Conservation (phyloP, 225 moss, liverwort and hornwort genomes). For the Thuidium tamariscinum region DNA sequence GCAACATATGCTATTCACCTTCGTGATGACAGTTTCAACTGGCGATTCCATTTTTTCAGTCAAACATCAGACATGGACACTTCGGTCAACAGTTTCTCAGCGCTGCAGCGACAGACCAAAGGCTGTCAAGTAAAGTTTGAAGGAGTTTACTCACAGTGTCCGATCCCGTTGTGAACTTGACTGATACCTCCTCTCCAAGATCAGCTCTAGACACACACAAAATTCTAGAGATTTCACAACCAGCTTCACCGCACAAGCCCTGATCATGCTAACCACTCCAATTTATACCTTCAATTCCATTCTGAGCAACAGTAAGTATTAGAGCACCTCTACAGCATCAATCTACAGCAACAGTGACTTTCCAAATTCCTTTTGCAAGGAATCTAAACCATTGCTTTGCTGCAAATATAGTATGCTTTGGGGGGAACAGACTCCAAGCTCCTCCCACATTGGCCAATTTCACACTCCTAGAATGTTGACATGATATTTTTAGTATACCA, state of each 20-base stretch:
- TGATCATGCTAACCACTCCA: neutral
- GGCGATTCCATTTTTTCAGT: neutral
- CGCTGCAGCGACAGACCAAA: neutral
- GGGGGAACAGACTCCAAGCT: neutral
- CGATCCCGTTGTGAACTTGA: constrained; percentile 60
- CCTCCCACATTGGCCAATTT: neutral
- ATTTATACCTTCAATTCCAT: neutral
- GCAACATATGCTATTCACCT: neutral
- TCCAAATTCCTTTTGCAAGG: neutral
- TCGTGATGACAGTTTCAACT: neutral
- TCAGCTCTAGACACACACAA: constrained; percentile 35
- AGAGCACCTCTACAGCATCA: neutral
- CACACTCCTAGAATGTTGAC: neutral
- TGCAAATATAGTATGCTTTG: neutral
- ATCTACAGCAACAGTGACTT: neutral
- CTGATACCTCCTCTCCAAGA: constrained; percentile 57
- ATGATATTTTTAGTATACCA: neutral
- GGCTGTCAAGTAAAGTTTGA: neutral
- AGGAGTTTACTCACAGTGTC: constrained; percentile 35
- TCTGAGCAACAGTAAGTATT: neutral
- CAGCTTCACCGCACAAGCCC: neutral
- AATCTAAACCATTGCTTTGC: neutral
- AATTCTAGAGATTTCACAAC: neutral
- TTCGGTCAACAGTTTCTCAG: neutral
- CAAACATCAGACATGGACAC: neutral